Conservation (phyloP, 208 protist genomes). For the Leptomonas pyrrhocoris region DNA sequence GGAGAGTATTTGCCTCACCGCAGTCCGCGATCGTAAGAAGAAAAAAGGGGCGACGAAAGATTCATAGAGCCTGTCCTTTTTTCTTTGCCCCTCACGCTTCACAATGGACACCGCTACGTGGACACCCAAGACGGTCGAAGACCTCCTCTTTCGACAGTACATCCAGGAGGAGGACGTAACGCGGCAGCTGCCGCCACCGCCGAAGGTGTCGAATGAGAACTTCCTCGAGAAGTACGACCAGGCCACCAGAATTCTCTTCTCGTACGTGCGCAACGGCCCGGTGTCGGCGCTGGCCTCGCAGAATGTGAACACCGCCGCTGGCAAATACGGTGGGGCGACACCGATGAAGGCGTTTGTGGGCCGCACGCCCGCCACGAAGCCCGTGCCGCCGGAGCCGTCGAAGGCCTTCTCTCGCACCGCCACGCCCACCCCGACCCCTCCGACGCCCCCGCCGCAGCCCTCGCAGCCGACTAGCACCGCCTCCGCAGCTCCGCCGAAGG, state of each 20-base stretch:
- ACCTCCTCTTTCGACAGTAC: conserved; percentile 88
- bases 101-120: conserved; percentile 54
- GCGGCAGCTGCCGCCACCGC: conserved; percentile 61
- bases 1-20: too few species aligned
- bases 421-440: conserved; percentile 27
- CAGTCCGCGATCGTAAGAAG: too few species aligned
- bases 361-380: conserved; percentile 28
- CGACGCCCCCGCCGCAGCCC: conserved; percentile 1
- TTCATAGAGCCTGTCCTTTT: background rate
- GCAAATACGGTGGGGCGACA: conserved; percentile 38
- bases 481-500: conserved; percentile 8
- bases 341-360: conserved; percentile 33
- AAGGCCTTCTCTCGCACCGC: conserved; percentile 42
- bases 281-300: conserved; percentile 71
- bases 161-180: conserved; percentile 88
- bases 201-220: conserved; percentile 47
- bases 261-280: conserved; percentile 87
- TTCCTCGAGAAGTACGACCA: conserved; percentile 80
- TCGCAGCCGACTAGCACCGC: conserved; percentile 22
- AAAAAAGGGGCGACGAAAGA: too few species aligned
- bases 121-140: conserved; percentile 79
- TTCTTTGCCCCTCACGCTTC: background rate
- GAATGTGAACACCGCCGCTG: conserved; percentile 69
- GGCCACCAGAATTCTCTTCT: conserved; percentile 77
- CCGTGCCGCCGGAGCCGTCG: conserved; percentile 25